Conservation (phyloP, 75 land plant genomes). For the Sequoia sempervirens region DNA sequence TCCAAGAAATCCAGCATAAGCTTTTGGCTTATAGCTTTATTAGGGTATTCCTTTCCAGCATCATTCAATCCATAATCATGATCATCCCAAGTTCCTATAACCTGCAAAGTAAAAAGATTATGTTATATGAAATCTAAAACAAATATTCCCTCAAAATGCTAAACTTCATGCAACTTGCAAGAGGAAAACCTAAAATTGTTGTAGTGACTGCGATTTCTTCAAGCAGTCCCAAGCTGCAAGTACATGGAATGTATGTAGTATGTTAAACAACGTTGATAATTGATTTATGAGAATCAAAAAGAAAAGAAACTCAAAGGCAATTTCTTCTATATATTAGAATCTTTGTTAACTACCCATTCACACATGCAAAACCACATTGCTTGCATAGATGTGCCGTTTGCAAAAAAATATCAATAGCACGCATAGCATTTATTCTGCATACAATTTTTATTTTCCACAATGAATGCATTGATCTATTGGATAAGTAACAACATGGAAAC, state of each 20-base stretch:
- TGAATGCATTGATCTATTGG: background rate
- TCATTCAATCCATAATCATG: constrained; percentile 94
- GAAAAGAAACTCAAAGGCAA: background rate
- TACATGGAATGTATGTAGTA: too few relatives aligned
- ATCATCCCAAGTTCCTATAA: constrained; percentile 95
- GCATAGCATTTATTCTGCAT: background rate
- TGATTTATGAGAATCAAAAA: background rate
- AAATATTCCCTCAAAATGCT: background rate
- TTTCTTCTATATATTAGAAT: background rate
- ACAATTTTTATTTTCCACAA: background rate
- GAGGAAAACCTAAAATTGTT: background rate
- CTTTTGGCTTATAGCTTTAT: constrained; percentile 52
- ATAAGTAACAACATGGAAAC: too few relatives aligned
- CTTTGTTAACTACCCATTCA: background rate
- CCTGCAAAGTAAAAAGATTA: constrained; percentile 25
- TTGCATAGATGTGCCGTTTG: background rate
- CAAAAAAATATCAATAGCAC: background rate
- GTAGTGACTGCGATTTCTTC: background rate
- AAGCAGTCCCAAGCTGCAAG: background rate
- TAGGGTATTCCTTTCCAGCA: constrained; percentile 77
- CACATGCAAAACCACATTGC: background rate
- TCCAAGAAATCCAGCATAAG: constrained; percentile 83
- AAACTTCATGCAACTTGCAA: background rate
- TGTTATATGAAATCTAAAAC: background rate
- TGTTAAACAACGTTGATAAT: background rate